Conservation (phyloP, 2,329 filamentous ascomycete genomes). For the Sporothrix brasiliensis region DNA sequence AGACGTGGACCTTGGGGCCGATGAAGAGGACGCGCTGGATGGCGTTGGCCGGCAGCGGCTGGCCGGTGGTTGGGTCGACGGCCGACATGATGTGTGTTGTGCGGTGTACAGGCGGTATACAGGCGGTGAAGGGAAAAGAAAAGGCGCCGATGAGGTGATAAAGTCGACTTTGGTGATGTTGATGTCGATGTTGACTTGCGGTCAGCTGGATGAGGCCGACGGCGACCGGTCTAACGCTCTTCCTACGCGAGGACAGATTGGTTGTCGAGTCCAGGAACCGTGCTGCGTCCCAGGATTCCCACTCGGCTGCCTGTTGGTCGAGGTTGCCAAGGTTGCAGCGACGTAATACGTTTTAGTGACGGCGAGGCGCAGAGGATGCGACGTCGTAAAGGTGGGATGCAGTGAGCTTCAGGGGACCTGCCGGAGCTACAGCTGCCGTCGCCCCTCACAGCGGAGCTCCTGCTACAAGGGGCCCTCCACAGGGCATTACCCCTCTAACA, state of each 20-base stretch:
- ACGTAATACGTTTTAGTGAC: background rate
- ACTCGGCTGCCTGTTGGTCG: constrained; percentile 4
- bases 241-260: background rate
- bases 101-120: background rate
- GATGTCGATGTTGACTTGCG: background rate
- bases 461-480: background rate
- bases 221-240: background rate
- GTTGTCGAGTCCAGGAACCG: background rate
- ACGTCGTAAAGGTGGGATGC: background rate
- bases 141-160: background rate
- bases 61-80: constrained; percentile 72
- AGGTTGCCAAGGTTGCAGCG: background rate
- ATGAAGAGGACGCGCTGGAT: constrained; percentile 86
- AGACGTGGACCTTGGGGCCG: constrained; percentile 75
- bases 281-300: background rate
- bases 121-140: background rate
- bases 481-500: constrained; percentile 28
- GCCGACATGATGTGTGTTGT: constrained; percentile 55
- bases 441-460: background rate
- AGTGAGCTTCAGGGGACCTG: constrained; percentile 1
- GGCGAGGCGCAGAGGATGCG: background rate
- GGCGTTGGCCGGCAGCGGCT: constrained; percentile 68
- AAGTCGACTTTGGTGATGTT: background rate
- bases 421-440: background rate
- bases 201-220: background rate